Conservation (phyloP, 805 yeast species). For the Nakazawaea molendinolei region DNA sequence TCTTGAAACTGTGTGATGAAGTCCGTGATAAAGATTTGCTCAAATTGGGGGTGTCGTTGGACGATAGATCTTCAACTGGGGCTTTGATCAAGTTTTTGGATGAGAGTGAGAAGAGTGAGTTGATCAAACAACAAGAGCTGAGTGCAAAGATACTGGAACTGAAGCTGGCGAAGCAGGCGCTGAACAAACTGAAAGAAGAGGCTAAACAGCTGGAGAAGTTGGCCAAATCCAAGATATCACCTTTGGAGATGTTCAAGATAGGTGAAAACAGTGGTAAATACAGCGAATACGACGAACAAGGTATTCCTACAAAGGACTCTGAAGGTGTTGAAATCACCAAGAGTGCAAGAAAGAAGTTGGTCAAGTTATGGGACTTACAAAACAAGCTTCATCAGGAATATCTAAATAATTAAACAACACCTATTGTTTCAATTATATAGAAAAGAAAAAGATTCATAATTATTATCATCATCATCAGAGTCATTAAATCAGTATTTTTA, state of each 20-base stretch:
- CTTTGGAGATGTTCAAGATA: constrained; percentile 67
- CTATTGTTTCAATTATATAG: not conserved
- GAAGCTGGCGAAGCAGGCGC: constrained; percentile 39
- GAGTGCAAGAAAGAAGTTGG: constrained; percentile 76
- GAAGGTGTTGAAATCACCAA: constrained; percentile 83
- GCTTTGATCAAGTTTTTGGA: constrained; percentile 80
- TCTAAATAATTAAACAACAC: constrained; percentile 13
- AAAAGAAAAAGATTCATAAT: no score
- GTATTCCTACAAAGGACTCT: constrained; percentile 70
- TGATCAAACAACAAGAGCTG: constrained; percentile 52
- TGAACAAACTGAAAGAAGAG: constrained; percentile 39
- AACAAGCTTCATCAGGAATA: constrained; percentile 75
- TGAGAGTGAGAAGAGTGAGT: constrained; percentile 59
- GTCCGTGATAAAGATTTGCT: constrained; percentile 69
- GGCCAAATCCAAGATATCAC: constrained; percentile 63
- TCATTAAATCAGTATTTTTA: constrained; percentile 50
- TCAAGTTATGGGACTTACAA: constrained; percentile 73
- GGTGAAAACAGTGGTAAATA: constrained; percentile 33
- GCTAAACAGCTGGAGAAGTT: constrained; percentile 46
- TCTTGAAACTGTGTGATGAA: constrained; percentile 67
- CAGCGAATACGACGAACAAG: constrained; percentile 77
- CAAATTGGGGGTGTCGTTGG: constrained; percentile 74
- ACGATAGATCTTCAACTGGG: constrained; percentile 76
- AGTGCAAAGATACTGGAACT: constrained; percentile 48
- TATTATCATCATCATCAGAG: constrained; percentile 27